Evolutionary conservation across 306 rosid genomes (phyloP).

Genomic region (Oemleria cerasiformis): DNA sequence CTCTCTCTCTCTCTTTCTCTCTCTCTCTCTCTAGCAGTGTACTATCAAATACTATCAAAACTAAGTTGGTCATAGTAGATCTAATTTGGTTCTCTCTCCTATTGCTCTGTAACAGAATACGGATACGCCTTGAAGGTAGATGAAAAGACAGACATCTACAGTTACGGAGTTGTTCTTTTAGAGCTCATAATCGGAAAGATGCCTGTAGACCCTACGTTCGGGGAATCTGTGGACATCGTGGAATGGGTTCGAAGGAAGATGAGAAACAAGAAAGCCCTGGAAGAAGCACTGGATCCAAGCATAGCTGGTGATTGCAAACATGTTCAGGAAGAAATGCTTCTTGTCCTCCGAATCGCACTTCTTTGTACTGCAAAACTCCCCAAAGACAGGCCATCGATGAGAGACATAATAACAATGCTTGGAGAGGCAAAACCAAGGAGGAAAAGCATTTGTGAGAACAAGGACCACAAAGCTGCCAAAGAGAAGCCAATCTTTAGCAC

Average conservation of each 20-base stretch:
- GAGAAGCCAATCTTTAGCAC: slow-evolving; percentile 55
- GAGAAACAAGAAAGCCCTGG: slow-evolving; percentile 37
- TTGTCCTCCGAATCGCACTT: slow-evolving; percentile 76
- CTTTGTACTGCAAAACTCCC: slow-evolving; percentile 78
- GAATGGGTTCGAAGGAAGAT: slow-evolving; percentile 61
- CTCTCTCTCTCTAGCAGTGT: no score
- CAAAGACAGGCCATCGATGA: slow-evolving; percentile 81
- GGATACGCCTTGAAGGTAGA: slow-evolving; percentile 82
- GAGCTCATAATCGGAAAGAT: slow-evolving; percentile 74
- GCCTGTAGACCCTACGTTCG: slow-evolving; percentile 62
- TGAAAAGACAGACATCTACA: slow-evolving; percentile 80
- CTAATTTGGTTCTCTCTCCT: not conserved
- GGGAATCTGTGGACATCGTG: slow-evolving; percentile 52
- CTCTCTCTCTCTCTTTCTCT: no score
- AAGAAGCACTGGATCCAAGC: slow-evolving; percentile 56
- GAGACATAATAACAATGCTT: slow-evolving; percentile 73
- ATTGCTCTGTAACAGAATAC: slow-evolving; percentile 48
- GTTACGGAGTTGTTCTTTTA: slow-evolving; percentile 78
- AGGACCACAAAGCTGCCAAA: slow-evolving; percentile 30
- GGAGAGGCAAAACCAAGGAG: slow-evolving; percentile 93
- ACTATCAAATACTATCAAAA: not conserved
- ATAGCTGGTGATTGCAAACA: slow-evolving; percentile 70
- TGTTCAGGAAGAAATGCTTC: slow-evolving; percentile 86
- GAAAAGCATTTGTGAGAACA: slow-evolving; percentile 57
- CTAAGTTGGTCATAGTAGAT: not conserved